Conservation (phyloP, 192 early-diverging fungal species). For the Spizellomyces sp. region DNA sequence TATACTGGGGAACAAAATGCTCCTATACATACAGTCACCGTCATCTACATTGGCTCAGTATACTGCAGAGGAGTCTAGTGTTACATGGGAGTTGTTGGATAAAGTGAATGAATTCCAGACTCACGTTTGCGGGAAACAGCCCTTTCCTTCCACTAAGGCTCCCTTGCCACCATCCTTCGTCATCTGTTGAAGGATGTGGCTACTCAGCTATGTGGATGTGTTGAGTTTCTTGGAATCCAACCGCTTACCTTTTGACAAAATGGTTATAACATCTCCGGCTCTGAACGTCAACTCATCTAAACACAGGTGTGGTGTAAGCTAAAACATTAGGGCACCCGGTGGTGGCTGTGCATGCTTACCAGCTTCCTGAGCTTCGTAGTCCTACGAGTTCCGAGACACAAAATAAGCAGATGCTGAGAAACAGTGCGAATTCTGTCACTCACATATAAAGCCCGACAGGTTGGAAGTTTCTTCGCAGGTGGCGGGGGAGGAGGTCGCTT, state of each 20-base stretch:
- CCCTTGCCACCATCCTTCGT: constrained; percentile 61
- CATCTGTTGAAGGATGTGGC: constrained; percentile 25
- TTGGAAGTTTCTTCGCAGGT: constrained; percentile 54
- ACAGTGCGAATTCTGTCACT: not conserved
- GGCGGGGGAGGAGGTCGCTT: constrained; percentile 54
- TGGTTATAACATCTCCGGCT: constrained; percentile 60
- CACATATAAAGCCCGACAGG: constrained; percentile 50
- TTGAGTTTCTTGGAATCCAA: too few species aligned
- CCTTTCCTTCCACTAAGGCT: constrained; percentile 49
- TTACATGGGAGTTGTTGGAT: not conserved
- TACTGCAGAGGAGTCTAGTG: not conserved
- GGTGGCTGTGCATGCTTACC: not conserved
- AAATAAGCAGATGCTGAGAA: too few species aligned
- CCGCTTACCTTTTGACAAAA: constrained; percentile 45
- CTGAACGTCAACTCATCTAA: constrained; percentile 61
- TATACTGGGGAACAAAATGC: not conserved
- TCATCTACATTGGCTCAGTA: not conserved
- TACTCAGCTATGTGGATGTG: too few species aligned
- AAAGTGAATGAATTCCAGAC: not conserved
- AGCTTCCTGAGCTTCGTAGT: constrained; percentile 57
- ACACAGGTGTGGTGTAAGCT: too few species aligned
- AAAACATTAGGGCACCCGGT: too few species aligned
- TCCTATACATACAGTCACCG: not conserved
- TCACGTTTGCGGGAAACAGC: constrained; percentile 51
- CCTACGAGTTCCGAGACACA: constrained; percentile 16